These are phyloP conservation scores for Shiraia sp. DNA, from an alignment of 2,329 filamentous ascomycete species.

Conservation along the genomic window DNA sequence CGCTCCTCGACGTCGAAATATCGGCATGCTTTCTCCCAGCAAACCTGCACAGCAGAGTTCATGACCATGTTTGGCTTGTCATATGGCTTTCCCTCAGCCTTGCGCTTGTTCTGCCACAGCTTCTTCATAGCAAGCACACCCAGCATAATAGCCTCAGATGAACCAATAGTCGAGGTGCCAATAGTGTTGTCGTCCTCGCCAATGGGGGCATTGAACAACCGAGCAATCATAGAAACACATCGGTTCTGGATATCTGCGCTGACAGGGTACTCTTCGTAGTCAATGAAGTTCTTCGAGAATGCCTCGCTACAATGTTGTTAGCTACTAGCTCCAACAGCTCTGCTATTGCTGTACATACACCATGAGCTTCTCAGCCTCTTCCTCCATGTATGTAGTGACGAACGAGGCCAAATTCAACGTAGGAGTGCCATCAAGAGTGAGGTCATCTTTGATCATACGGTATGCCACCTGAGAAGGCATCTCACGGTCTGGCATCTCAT, in stretches of 20 bases:
- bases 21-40: slow-evolving; percentile 83
- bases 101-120: slow-evolving; percentile 85
- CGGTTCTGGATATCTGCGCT: slow-evolving; percentile 73
- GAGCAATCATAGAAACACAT: slow-evolving; percentile 63
- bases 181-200: slow-evolving; percentile 66
- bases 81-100: slow-evolving; percentile 77
- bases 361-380: slow-evolving; percentile 96
- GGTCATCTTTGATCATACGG: slow-evolving; percentile 87
- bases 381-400: slow-evolving; percentile 97
- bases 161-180: slow-evolving; percentile 86
- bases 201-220: slow-evolving; percentile 78
- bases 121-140: slow-evolving; percentile 91
- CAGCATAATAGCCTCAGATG: slow-evolving; percentile 78
- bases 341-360: slow-evolving; percentile 48
- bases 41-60: slow-evolving; percentile 94
- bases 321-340: background rate
- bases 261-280: slow-evolving; percentile 56
- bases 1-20: slow-evolving; percentile 95
- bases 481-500: slow-evolving; percentile 77
- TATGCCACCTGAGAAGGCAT: slow-evolving; percentile 96
- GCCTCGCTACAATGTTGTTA: slow-evolving; percentile 58
- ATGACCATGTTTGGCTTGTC: slow-evolving; percentile 91
- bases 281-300: slow-evolving; percentile 87
- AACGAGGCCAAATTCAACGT: slow-evolving; percentile 78
- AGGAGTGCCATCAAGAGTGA: slow-evolving; percentile 78